phyloP scores from a whole-genome alignment of 495 filamentous ascomycete genomes.

The Tuber aestivum region DNA sequence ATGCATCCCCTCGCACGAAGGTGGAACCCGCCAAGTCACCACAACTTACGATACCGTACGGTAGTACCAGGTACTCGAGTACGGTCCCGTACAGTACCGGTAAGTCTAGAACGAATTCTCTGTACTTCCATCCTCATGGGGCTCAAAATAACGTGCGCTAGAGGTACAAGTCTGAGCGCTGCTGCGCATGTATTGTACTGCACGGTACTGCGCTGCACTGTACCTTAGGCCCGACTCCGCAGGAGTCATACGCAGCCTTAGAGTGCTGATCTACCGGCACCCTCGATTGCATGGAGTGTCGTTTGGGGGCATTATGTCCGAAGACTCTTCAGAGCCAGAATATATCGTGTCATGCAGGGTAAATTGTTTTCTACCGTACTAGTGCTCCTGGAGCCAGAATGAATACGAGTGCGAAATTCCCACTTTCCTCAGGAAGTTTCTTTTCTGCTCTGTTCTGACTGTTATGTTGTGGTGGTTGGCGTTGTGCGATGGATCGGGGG shows the following conservation, averaged over 20 bases:
- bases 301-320: not conserved
- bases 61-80: too few relatives aligned
- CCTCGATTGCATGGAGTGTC: not conserved
- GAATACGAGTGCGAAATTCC: too few relatives aligned
- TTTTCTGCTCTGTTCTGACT: too few relatives aligned
- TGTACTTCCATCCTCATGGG: not conserved
- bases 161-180: not conserved
- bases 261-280: not conserved
- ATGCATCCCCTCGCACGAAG: not conserved
- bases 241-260: not conserved
- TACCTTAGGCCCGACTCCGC: not conserved
- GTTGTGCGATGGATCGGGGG: too few relatives aligned
- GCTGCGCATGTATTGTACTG: not conserved
- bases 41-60: too few relatives aligned
- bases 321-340: not conserved
- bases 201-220: not conserved
- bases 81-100: too few relatives aligned
- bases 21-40: not conserved
- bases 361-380: too few relatives aligned
- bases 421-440: not conserved
- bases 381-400: too few relatives aligned
- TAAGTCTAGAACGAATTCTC: not conserved
- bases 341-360: not conserved
- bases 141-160: not conserved
- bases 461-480: too few relatives aligned